Base-by-base conservation (phyloP, 1,139 yeast genomes). In the Sugiyamaella neomexicana region DNA sequence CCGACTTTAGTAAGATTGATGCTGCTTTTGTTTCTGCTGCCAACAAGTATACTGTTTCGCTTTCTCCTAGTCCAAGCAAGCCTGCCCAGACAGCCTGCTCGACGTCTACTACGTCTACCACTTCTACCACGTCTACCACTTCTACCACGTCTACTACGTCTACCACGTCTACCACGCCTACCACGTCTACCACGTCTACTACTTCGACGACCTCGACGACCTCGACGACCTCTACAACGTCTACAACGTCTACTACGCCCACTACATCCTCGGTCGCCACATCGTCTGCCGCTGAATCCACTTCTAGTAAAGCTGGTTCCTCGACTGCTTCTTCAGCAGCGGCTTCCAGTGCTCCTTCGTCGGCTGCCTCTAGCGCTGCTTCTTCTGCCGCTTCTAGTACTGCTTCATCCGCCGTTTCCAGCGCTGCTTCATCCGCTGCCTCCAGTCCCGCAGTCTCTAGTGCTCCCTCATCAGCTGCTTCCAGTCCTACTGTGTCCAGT, bases 11-110 rank as follows among this genome's bases (percentile, higher is more conserved):
- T 15, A 13, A 40, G n/a, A 46, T 54, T 31, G 48, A 54, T 36
- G 31, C 45, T 31, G 57, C 40, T n/a, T 54, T 54, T 34, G 9
- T 44, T 12, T 31, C 50, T 29, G 57, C 52, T n/a, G 45, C 50
- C 16, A 36, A 38, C 6, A 44, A 40, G 8, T 54, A 54, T 43
- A 38, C 50, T 29, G 46, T 47, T 9, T 12, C 53, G 6, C 12
- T 32, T 2, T 6, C 13, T 20, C 39, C 52, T 23, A 37, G 44
- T 15, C 36, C 49, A 4, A 13, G 16, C n/a, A 27, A 40, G 16
- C 31, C 50, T 12, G 37, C 51, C 32, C 32, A 40, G 13, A 20
- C 34, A 27, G 36, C 51, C 34, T 42, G 48, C 37, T 25, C 45
- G 7, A 5, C 46, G 13, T 29, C 46, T 12, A 13, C 25, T 13